A percentile compares a stretch with the other conserved stretches of the same genome.
Evolutionary conservation across 2,329 filamentous ascomycete genomes (phyloP).

Genomic region (Emergomyces pasteurianus): DNA sequence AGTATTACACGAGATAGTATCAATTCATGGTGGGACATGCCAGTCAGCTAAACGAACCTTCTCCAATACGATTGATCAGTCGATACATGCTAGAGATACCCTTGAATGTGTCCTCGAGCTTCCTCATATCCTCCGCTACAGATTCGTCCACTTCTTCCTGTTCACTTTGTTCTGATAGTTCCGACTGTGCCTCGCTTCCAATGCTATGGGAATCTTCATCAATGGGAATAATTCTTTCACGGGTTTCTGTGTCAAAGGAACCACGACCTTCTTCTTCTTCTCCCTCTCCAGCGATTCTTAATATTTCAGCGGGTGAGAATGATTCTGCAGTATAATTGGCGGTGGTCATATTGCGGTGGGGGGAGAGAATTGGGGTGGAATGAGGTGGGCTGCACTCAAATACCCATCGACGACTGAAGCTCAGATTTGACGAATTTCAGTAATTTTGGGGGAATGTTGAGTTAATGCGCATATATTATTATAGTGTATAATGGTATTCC

Average conservation of each 20-base stretch:
- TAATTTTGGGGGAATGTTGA: background rate
- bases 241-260: background rate
- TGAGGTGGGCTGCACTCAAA: background rate
- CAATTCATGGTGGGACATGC: background rate
- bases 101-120: conserved; percentile 68
- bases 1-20: conserved; percentile 4
- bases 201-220: conserved; percentile 15
- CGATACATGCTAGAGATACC: conserved; percentile 76
- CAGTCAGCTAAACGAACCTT: conserved; percentile 48
- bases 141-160: conserved; percentile 32
- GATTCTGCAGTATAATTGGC: background rate
- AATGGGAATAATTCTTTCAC: conserved; percentile 8
- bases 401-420: background rate
- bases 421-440: background rate
- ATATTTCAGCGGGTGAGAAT: conserved; percentile 7
- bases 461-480: background rate
- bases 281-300: conserved; percentile 23
- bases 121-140: conserved; percentile 77
- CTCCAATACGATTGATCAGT: conserved; percentile 90
- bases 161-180: conserved; percentile 14
- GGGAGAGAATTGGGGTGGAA: no score
- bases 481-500: background rate
- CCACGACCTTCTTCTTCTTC: conserved; percentile 15
- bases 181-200: conserved; percentile 13
- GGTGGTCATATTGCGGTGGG: background rate